phyloP scores from a whole-genome alignment of 768 basidiomycete species.

The Trametes villosa region DNA sequence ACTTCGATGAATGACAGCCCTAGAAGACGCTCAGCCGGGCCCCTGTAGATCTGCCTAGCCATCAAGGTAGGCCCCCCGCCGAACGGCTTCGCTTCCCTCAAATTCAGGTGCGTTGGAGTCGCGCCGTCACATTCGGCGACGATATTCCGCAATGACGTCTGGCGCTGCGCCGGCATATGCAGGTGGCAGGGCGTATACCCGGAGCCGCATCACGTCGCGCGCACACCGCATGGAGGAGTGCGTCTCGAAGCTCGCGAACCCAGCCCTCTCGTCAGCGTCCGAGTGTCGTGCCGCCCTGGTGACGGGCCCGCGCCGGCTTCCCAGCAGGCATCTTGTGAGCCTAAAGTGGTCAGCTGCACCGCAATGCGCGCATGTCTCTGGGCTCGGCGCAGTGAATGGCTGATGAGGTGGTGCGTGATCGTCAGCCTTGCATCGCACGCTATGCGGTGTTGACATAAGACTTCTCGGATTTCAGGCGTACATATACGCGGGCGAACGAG shows the following conservation, averaged over 20 bases:
- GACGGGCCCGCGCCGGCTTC: neutral
- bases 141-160: neutral
- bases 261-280: neutral
- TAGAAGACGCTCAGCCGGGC: no score
- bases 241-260: neutral
- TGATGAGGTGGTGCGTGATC: slow-evolving; percentile 9
- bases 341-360: neutral
- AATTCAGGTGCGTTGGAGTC: neutral
- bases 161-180: neutral
- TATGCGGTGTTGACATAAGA: neutral
- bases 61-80: no score
- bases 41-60: no score
- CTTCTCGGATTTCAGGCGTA: neutral
- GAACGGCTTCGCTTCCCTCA: neutral
- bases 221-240: neutral
- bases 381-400: no score
- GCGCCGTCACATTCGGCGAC: neutral
- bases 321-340: neutral
- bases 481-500: neutral
- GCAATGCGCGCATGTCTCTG: neutral
- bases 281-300: neutral
- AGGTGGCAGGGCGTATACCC: neutral
- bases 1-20: no score
- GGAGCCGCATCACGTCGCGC: neutral
- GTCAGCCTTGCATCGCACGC: neutral